These are phyloP conservation scores for Diaporthe citrichinensis DNA, from an alignment of 2,329 filamentous ascomycete genomes.

Conservation along the genomic window DNA sequence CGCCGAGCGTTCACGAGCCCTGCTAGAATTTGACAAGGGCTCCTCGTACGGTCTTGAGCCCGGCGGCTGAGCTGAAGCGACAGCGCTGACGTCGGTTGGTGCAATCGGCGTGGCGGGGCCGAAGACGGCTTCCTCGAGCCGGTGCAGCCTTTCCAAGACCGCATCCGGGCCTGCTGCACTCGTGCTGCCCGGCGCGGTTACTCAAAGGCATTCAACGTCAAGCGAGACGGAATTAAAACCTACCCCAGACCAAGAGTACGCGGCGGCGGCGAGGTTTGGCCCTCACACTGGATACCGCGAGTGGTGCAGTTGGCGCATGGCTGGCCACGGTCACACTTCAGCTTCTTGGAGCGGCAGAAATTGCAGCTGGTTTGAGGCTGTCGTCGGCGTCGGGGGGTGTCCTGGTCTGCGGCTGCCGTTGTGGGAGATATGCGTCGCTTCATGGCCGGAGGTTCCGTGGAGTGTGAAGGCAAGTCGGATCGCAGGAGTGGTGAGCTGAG, in stretches of 20 bases:
- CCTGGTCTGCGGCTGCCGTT: background rate
- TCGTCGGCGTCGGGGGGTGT: slow-evolving; percentile 38
- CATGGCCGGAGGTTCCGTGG: slow-evolving; percentile 10
- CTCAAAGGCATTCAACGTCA: background rate
- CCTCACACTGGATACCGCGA: slow-evolving; percentile 47
- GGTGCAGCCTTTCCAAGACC: slow-evolving; percentile 46
- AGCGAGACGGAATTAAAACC: background rate
- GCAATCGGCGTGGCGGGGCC: background rate
- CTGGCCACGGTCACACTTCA: slow-evolving; percentile 50
- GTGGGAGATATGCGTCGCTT: slow-evolving; percentile 31
- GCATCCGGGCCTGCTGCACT: slow-evolving; percentile 27
- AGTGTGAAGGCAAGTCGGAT: background rate
- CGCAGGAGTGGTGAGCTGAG: background rate
- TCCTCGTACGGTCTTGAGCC: background rate
- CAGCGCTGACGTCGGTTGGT: background rate
- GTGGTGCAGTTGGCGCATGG: slow-evolving; percentile 50
- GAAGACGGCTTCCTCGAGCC: slow-evolving; percentile 49
- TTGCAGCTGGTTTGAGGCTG: slow-evolving; percentile 52
- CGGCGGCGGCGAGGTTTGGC: slow-evolving; percentile 33
- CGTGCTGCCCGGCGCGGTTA: background rate
- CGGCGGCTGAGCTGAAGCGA: background rate
- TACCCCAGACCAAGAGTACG: background rate
- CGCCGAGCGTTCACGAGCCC: slow-evolving; percentile 2
- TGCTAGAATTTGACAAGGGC: background rate
- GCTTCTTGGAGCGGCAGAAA: slow-evolving; percentile 51